Evolutionary conservation across 305 asterid species (phyloP), one percentile per base, ranked within the genome.

Genomic region (Caryopteris hybrid): DNA sequence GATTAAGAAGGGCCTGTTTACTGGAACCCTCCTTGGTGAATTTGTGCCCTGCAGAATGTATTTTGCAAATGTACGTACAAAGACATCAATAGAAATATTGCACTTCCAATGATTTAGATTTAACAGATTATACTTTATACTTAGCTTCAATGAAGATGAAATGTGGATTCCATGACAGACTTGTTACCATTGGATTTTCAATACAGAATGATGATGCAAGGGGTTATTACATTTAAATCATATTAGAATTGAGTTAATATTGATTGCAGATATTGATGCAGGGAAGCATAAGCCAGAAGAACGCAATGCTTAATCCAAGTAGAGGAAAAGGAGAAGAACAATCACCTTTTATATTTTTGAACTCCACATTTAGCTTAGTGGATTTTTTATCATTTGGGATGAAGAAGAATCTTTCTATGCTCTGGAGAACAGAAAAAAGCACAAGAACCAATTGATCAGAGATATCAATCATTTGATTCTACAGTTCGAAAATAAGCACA

Each of bases 1-100:
- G 89, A 74, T 86, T 88, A 74, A 93, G 97, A 63, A 93, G 76
- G 47, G 91, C 96, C 71, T 82, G 92, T 72, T 88, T 92, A 56
- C 80, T 65, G 56, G 90, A 75, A 62, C 89, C 89, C 67, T 85
- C 94, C 84, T 88, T 93, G 69, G 96, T 81, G 80, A 82, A 84
- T 67, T 77, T 88, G 69, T 86, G 92, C 74, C 85, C 98, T 93
- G 79, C 16, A 66, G 46, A 8, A 38, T 9, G 43, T 13, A 38
- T 38, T 64, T 63, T n/a, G 64, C 51, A 72, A 54, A 61, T 50
- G 39, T 29, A 25, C 59, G 54, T 31, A 61, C 62, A 70, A 74
- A 66, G 63, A 60, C 25, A 27, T 55, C 13, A 70, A 54, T 47
- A 1, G 66, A n/a, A 18, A 22, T 50, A 54, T 29, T 29, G 31